Conservation (phyloP, 2,329 filamentous ascomycete species). For the Colletotrichum sp. region DNA sequence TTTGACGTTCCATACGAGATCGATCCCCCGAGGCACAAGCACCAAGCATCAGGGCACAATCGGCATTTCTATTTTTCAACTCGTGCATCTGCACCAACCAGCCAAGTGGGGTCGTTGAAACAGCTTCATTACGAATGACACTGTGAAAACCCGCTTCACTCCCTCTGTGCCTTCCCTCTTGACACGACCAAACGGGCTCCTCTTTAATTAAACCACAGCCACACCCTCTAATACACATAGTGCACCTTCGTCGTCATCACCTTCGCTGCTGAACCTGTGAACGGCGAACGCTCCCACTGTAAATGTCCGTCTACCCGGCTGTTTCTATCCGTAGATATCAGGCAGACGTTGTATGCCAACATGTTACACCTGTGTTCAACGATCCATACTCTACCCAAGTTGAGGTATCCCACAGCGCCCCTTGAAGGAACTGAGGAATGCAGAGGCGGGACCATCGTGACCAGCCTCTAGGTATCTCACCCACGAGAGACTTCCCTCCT, state of each 20-base stretch:
- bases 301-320: background rate
- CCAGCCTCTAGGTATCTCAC: background rate
- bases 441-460: background rate
- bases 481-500: background rate
- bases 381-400: background rate
- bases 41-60: background rate
- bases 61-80: conserved; percentile 20
- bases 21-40: conserved; percentile 1
- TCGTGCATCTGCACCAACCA: background rate
- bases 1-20: conserved; percentile 12
- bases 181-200: background rate
- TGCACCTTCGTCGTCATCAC: background rate
- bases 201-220: conserved; percentile 19
- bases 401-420: background rate
- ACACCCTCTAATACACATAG: background rate
- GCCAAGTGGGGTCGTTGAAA: conserved; percentile 20
- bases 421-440: background rate
- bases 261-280: background rate
- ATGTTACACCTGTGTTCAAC: background rate
- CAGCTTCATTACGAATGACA: conserved; percentile 21
- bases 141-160: background rate
- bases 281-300: background rate
- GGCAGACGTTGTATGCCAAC: background rate
- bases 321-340: background rate
- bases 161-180: background rate